Base-by-base conservation (phyloP, 148 eudicot genomes). In the Dysphania ambrosioides region DNA sequence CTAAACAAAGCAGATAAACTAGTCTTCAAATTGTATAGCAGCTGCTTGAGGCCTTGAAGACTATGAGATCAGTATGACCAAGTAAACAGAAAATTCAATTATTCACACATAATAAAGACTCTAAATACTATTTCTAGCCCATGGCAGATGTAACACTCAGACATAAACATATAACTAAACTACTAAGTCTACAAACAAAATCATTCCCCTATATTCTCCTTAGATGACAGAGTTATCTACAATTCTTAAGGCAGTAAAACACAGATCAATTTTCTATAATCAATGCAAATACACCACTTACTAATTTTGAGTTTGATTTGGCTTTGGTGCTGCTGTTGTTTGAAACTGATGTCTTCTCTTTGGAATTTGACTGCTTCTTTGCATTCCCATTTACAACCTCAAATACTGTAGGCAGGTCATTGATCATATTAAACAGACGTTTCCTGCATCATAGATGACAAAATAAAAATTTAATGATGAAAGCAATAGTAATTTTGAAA, bases 331-430 rank as follows among this genome's bases (percentile, higher is more conserved):
- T 84, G 78, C 89, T 84, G 58, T 86, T 85, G 73, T 84, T 86
- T 10, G 91, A 82, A 15, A 81, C 71, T 26, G 86, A 68, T 77
- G 91, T 77, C 58, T 82, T 88, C 40, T 86, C 91, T 78, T 77
- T 84, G 2, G 72, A 60, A 72, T 78, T 84, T 11, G 72, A 60
- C 72, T 80, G 87, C 73, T 82, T 88, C 81, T 86, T 88, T 16
- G 74, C 78, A 67, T 51, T 21, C 72, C 89, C 91, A 72, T 80
- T 79, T 63, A 88, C 87, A 72, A 80, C 80, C 74, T 88, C 91
- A 75, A 80, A 86, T 53, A 88, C 74, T 65, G 91, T 82, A 38
- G 91, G 87, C 72, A 88, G 68, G 27, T 88, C 91, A 82, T 88
- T 88, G 71, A 88, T 86, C 89, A 82, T 78, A 75, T 53, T 81